Conservation (phyloP, 148 eudicot genomes). For the Silene uniflora region DNA sequence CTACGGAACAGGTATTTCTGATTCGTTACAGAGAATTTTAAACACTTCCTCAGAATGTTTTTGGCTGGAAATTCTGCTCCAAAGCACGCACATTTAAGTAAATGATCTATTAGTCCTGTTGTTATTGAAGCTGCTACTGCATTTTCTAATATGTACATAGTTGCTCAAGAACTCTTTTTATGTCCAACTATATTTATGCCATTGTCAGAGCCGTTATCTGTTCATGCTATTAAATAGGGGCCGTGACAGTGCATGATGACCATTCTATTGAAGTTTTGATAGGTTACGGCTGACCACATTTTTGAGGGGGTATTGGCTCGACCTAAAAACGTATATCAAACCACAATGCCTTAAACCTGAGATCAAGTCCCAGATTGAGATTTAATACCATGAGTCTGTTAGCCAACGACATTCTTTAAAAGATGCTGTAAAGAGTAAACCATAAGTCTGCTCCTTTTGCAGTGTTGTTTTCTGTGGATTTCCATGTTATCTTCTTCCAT, state of each 20-base stretch:
- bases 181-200: background rate
- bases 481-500: background rate
- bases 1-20: slow-evolving; percentile 77
- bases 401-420: too few species aligned
- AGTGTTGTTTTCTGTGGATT: background rate
- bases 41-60: background rate
- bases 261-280: too few species aligned
- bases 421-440: too few species aligned
- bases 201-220: background rate
- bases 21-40: background rate
- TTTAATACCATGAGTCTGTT: too few species aligned
- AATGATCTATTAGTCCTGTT: background rate
- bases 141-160: background rate
- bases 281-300: too few species aligned
- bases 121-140: background rate
- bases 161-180: background rate
- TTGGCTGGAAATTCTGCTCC: background rate
- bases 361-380: too few species aligned
- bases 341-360: too few species aligned
- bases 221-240: too few species aligned
- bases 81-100: background rate
- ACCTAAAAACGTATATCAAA: too few species aligned
- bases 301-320: too few species aligned
- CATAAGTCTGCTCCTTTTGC: too few species aligned
- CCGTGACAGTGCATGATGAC: too few species aligned